Evolutionary conservation across 1,284 basidiomycete species (phyloP).

Genomic region (Cutaneotrichosporon mucoides): DNA sequence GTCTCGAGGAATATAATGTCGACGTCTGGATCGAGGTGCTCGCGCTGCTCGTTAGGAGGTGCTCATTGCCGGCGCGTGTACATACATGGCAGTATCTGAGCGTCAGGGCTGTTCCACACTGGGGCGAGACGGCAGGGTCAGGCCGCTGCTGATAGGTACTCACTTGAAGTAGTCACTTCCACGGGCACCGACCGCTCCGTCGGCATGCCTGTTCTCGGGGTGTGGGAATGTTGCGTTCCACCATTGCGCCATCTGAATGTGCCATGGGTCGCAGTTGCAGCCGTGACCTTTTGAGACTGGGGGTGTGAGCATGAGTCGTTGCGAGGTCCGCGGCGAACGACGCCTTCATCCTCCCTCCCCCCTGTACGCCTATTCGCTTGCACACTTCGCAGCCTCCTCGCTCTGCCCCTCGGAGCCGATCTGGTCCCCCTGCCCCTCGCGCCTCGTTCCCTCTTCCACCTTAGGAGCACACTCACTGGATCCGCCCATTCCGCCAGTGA

Average conservation of each 20-base stretch:
- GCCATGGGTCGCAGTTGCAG: neutral
- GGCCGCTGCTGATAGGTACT: neutral
- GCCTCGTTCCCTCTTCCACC: no score
- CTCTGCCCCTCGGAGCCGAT: no score
- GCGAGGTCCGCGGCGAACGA: neutral
- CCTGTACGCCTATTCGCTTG: no score
- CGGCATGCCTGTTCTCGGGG: conserved; percentile 50
- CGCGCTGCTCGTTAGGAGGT: neutral
- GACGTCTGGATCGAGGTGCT: neutral
- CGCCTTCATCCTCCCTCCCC: no score
- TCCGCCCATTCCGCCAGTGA: conserved; percentile 84
- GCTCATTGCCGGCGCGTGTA: neutral
- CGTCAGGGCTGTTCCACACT: neutral
- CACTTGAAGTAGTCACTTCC: conserved; percentile 8
- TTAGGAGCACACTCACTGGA: conserved; percentile 55
- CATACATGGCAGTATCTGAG: conserved; percentile 5
- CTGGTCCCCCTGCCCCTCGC: no score
- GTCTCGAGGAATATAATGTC: conserved; percentile 5
- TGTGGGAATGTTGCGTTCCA: conserved; percentile 93
- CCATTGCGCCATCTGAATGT: conserved; percentile 69
- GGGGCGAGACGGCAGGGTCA: no score
- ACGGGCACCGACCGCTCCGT: conserved; percentile 1
- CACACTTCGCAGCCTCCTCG: no score
- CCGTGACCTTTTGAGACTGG: conserved; percentile 4
- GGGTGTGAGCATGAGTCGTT: neutral